Evolutionary conservation across 129 eudicot genomes (phyloP), one percentile per base, ranked within the genome.

Genomic region (Rutidosis leptorrhynchoides): DNA sequence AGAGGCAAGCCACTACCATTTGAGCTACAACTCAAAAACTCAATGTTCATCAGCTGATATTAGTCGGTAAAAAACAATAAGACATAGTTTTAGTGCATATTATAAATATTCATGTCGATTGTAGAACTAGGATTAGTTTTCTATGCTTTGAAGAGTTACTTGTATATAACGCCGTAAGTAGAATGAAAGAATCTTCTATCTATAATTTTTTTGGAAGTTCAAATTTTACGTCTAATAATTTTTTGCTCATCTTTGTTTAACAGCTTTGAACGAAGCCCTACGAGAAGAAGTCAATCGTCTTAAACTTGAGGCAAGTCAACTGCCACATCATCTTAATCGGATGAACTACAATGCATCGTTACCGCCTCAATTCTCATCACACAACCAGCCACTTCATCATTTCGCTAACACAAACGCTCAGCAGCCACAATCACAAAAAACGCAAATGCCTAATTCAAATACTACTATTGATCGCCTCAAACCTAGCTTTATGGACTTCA

Each of bases 191-290:
- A 37, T 37, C 0, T 35, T 12, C 45, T 37, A 2, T 37, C 45
- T 16, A 37, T 11, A 10, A 3, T 4, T 2, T 11, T 35, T 1
- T 11, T 37, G 45, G 10, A 37, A 10, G 45, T 2, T 37, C 1
- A 37, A 37, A 10, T 2, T 37, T 10, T 10, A 37, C 16, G 5
- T 11, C 12, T 37, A 37, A 2, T 12, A 12, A 11, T 40, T 16
- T 11, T 21, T 20, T 8, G 16, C 8, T 29, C 1, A 52, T 48
- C 29, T 33, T 49, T 62, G 74, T 43, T 42, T n/a, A 35, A 51
- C 87, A 91, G 97, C 90, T 63, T 76, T 91, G 65, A 91, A 91
- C 42, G 94, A 91, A 70, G 83, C 94, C 23, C 75, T 87, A 71
- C 83, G 86, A 70, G 89, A 87, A 45, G 97, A 91, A 79, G 86